Evolutionary conservation across 2,329 filamentous ascomycete genomes (phyloP).

Genomic region (Trichoderma atrobrunneum): DNA sequence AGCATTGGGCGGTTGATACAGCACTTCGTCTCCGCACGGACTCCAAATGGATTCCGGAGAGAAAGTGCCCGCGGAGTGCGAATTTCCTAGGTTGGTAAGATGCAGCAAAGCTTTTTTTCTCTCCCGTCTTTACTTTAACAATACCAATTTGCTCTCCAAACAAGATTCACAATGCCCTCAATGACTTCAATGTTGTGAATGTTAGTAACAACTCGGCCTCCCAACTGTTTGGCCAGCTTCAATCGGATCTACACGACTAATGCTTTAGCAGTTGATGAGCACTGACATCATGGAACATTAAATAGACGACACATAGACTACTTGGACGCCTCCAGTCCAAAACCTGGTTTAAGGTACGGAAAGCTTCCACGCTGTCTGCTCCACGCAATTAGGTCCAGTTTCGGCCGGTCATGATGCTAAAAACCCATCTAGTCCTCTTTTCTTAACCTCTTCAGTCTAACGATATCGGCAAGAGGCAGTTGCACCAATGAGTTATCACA

Average conservation of each 20-base stretch:
- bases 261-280: constrained; percentile 2
- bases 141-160: background rate
- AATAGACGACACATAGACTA: background rate
- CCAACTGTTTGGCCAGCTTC: background rate
- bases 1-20: background rate
- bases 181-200: background rate
- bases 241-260: background rate
- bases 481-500: constrained; percentile 32
- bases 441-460: background rate
- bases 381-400: background rate
- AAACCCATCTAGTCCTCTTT: background rate
- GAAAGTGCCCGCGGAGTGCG: background rate
- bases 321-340: background rate
- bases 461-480: background rate
- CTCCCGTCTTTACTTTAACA: background rate
- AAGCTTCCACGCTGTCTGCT: background rate
- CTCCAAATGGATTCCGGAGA: background rate
- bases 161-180: background rate
- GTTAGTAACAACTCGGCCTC: background rate
- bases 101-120: background rate
- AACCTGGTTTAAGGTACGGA: background rate
- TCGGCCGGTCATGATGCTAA: background rate
- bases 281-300: background rate
- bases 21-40: background rate
- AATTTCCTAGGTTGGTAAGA: background rate